Base-by-base conservation (phyloP, 352 stramenopile genomes). In the Phytophthora kernoviae region DNA sequence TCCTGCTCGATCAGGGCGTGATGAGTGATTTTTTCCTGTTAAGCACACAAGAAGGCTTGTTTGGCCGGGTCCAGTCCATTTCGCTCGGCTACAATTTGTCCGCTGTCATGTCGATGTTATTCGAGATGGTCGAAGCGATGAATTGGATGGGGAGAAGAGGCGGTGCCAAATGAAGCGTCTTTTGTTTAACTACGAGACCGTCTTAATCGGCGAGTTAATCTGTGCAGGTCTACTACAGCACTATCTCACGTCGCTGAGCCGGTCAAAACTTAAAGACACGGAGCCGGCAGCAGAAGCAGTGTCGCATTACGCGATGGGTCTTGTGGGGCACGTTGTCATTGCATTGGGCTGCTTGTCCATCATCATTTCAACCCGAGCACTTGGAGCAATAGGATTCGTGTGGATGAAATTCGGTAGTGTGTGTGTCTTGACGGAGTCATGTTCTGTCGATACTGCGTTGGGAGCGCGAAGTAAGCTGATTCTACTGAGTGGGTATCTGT, bases 71-170 rank as follows among this genome's bases (percentile, higher is more conserved):
- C 2, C 65, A 73, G 54, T 69, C 62, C 24, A 66, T 66, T 3
- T 73, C 65, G 10, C 65, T 73, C 21, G 65, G 65, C 37, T 73
- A 73, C 33, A 69, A 70, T 17, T 48, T 73, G 20, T 30, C 65
- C 3, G 36, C 46, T 4, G 42, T 70, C 4, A 58, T 73, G 32
- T 70, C 65, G 5, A 69, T 73, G 39, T 12, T 73, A 3, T 73
- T 73, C 18, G 65, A 73, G 33, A 73, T 67, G 59, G 20, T 67
- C 14, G 65, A 73, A 44, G 54, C 60, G 2, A 67, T 53, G 60
- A 58, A 62, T 9, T 73, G 60, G 65, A 46, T 62, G 45, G 51
- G 10, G 45, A 68, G 22, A 57, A 37, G 8, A 9, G 22, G 22
- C 52, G 52, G 14, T 62, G 46, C 22, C 46, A 43, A 14, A 3